Evolutionary conservation across 2,329 filamentous ascomycete species (phyloP).

Genomic region (Pseudogymnoascus sp.): DNA sequence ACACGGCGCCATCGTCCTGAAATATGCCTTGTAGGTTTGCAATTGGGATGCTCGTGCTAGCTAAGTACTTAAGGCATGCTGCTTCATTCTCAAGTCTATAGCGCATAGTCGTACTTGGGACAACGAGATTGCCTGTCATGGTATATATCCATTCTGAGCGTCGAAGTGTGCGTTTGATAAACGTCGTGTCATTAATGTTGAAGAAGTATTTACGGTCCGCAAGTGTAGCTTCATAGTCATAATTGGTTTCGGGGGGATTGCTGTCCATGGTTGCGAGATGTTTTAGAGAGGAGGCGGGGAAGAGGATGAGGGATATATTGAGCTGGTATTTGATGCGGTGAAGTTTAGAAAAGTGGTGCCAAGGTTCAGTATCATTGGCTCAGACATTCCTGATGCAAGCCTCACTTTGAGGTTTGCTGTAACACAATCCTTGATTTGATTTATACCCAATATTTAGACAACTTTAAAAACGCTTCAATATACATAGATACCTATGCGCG

Average conservation of each 20-base stretch:
- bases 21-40: conserved; percentile 11
- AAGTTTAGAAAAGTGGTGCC: background rate
- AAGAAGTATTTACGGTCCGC: conserved; percentile 17
- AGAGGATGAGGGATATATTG: background rate
- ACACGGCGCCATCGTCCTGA: conserved; percentile 12
- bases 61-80: conserved; percentile 4
- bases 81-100: conserved; percentile 12
- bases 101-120: background rate
- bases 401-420: background rate
- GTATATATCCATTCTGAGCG: conserved; percentile 15
- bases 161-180: conserved; percentile 17
- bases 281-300: background rate
- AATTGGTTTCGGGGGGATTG: background rate
- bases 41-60: conserved; percentile 11
- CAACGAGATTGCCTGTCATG: background rate
- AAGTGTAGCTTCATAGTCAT: conserved; percentile 10
- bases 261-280: background rate
- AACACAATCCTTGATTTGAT: background rate
- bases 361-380: background rate
- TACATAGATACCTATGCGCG: background rate
- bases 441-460: background rate
- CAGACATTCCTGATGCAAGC: background rate
- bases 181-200: conserved; percentile 12
- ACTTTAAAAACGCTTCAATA: background rate
- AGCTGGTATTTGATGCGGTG: background rate